Percentiles rank a stretch among this genome's conserved stretches.
phyloP scores from a whole-genome alignment of 1,139 yeast genomes.

The Oligophagozyma castellii region DNA sequence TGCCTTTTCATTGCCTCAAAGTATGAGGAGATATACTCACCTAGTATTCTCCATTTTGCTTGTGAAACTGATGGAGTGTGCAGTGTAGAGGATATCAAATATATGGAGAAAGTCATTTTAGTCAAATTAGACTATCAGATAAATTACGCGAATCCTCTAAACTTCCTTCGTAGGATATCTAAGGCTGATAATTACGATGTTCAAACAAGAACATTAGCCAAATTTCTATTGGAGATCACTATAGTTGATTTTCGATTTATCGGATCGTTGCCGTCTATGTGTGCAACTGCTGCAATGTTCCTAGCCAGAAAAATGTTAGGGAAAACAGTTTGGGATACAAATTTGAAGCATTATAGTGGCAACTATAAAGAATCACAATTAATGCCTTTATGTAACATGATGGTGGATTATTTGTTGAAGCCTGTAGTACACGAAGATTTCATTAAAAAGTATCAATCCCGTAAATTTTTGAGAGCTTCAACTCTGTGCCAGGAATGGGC shows the following conservation, averaged over 20 bases:
- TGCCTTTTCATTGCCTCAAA: conserved; percentile 87
- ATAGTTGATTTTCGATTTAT: conserved; percentile 71
- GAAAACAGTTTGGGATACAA: conserved; percentile 66
- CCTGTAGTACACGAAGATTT: conserved; percentile 92
- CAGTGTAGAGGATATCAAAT: conserved; percentile 70
- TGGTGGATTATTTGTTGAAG: conserved; percentile 63
- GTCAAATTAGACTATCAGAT: conserved; percentile 66
- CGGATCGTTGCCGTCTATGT: conserved; percentile 65
- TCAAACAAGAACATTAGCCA: conserved; percentile 83
- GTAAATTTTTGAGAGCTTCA: conserved; percentile 85
- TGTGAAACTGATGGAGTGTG: conserved; percentile 73
- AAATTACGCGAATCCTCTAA: conserved; percentile 89
- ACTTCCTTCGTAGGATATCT: conserved; percentile 79
- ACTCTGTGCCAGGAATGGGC: conserved; percentile 89
- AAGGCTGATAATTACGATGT: conserved; percentile 94
- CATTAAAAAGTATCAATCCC: conserved; percentile 84
- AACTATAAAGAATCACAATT: conserved; percentile 72
- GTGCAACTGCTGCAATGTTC: conserved; percentile 89
- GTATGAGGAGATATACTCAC: conserved; percentile 88
- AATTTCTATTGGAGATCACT: conserved; percentile 73
- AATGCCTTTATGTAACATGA: conserved; percentile 55
- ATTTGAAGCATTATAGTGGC: conserved; percentile 78
- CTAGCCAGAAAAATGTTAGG: conserved; percentile 68
- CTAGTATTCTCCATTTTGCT: conserved; percentile 81
- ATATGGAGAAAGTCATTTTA: conserved; percentile 73